Evolutionary conservation across 2,329 filamentous ascomycete species (phyloP).

Genomic region (Geosmithia morbida): DNA sequence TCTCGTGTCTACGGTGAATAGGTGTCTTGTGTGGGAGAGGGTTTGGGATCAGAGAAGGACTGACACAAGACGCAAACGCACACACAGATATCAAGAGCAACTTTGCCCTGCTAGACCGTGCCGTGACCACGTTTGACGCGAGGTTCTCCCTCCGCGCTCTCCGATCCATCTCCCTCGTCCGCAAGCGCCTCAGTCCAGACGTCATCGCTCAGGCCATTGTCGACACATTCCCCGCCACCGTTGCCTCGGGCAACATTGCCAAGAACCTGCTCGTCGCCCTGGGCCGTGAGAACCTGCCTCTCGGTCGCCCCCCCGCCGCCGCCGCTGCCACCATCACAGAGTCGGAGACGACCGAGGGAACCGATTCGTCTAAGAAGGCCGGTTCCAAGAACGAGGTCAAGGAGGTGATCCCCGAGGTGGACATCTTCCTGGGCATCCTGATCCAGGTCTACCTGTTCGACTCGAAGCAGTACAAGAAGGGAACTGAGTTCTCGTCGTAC

Average conservation of each 20-base stretch:
- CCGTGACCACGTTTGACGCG: constrained; percentile 83
- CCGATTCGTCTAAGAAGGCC: constrained; percentile 41
- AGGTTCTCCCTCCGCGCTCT: constrained; percentile 90
- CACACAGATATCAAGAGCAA: constrained; percentile 81
- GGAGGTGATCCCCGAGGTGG: constrained; percentile 73
- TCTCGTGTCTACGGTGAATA: too few relatives aligned
- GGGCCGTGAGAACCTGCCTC: constrained; percentile 49
- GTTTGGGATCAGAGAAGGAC: not conserved
- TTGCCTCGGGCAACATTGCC: constrained; percentile 47
- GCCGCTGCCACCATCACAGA: too few relatives aligned
- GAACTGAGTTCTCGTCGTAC: constrained; percentile 70
- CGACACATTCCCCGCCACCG: constrained; percentile 57
- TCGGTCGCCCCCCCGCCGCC: constrained; percentile 38
- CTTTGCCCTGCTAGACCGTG: constrained; percentile 81
- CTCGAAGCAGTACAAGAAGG: constrained; percentile 63
- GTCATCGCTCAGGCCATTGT: constrained; percentile 69
- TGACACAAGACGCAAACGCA: not conserved
- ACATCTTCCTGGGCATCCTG: constrained; percentile 78
- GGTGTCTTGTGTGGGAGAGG: too few relatives aligned
- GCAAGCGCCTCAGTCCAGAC: constrained; percentile 76
- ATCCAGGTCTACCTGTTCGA: constrained; percentile 83
- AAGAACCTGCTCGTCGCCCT: constrained; percentile 58
- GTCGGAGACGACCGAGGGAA: constrained; percentile 63
- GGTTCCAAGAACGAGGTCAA: constrained; percentile 52
- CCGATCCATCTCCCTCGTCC: constrained; percentile 87